Percentiles rank a stretch among this genome's conserved stretches.
Evolutionary conservation across 2,329 filamentous ascomycete species (phyloP).

Genomic region (Lachnellula willkommii): DNA sequence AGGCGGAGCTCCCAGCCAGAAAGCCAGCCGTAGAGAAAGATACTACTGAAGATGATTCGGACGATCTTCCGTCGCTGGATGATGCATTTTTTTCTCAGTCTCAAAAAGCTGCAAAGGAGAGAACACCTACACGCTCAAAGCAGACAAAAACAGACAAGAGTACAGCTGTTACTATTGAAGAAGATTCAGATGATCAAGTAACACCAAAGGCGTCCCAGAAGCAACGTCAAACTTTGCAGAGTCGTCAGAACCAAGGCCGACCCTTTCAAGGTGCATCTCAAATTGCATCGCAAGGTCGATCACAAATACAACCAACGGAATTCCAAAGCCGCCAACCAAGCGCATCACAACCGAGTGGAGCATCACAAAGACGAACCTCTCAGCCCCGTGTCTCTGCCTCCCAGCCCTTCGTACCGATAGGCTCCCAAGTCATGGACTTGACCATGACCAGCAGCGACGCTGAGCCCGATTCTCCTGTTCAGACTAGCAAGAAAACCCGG

Average conservation of each 20-base stretch:
- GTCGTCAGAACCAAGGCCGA: slow-evolving; percentile 1
- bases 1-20: not conserved
- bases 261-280: not conserved
- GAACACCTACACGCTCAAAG: slow-evolving; percentile 4
- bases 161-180: slow-evolving; percentile 40
- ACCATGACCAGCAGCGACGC: slow-evolving; percentile 24
- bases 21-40: slow-evolving; percentile 1
- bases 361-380: not conserved
- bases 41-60: not conserved
- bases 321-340: not conserved
- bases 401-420: slow-evolving; percentile 29
- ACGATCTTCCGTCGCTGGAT: slow-evolving; percentile 19
- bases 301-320: not conserved
- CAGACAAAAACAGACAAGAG: slow-evolving; percentile 40
- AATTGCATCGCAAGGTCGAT: not conserved
- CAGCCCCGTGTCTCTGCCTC: slow-evolving; percentile 6
- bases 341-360: not conserved
- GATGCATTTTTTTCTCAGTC: not conserved
- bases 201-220: slow-evolving; percentile 20
- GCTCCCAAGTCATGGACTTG: slow-evolving; percentile 36
- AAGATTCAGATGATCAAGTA: slow-evolving; percentile 8
- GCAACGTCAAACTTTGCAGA: slow-evolving; percentile 2
- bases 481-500: not conserved
- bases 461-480: slow-evolving; percentile 8
- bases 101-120: slow-evolving; percentile 13